Base-by-base conservation (phyloP, 345 rosid species). In the Garcia nutans region DNA sequence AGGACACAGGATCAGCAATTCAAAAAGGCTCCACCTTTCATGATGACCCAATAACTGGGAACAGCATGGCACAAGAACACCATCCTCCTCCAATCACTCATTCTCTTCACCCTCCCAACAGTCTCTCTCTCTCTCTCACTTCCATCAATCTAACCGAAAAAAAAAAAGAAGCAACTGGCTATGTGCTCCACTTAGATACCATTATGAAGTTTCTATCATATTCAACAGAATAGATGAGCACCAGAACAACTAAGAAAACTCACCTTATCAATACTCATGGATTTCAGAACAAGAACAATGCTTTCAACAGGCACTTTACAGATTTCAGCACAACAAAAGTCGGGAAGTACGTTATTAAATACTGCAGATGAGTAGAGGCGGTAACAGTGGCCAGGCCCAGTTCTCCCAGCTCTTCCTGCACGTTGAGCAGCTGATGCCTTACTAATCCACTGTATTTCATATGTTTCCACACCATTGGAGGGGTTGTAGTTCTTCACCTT, bases 401-500 rank as follows among this genome's bases (percentile, higher is more conserved):
- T 94, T 89, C 98, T 88, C 74, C 98, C 98, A 79, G 98, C 92
- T 85, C 98, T 85, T 85, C 98, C 97, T 60, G 97, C 95, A 68
- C 98, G 91, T 80, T 94, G 98, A 78, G 89, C 89, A 69, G 97
- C 95, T 7, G 97, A 94, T 74, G 98, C 95, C 80, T 92, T 92
- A 76, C 97, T 94, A 68, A 94, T 92, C 97, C 97, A 94, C 33
- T 89, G 91, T 31, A 91, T 80, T 68, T 90, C 92, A 77, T 86
- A 94, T 9, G 84, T 77, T 81, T 92, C 97, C 85, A 92, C 85
- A 68, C 95, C 98, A 82, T 86, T 92, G 67, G 84, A 80, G 28
- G 87, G 77, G 82, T 91, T 89, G 77, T 88, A 95, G 26, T 78
- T 87, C 87, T 95, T 95, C 75, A 86, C 92, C 82, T 93, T 95